A percentile compares a stretch with the other conserved stretches of the same genome.
phyloP scores from a whole-genome alignment of 495 filamentous ascomycete genomes.

The Chlorociboria aeruginascens region DNA sequence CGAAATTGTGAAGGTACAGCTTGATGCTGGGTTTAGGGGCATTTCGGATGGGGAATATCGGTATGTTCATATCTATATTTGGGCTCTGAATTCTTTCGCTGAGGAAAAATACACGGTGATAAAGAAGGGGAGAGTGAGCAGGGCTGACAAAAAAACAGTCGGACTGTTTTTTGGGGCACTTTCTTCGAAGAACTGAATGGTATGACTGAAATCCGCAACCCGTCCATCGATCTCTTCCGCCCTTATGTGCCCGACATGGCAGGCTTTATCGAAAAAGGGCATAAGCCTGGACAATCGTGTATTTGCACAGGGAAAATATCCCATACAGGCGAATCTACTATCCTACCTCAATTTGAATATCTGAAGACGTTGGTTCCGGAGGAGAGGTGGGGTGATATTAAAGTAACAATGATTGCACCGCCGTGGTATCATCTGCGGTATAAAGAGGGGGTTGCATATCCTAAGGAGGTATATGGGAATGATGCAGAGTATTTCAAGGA shows the following conservation, averaged over 20 bases:
- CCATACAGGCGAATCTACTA: conserved; percentile 48
- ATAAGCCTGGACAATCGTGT: conserved; percentile 57
- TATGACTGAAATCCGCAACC: conserved; percentile 49
- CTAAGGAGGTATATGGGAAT: conserved; percentile 48
- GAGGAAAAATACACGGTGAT: neutral
- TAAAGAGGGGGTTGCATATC: conserved; percentile 56
- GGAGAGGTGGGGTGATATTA: conserved; percentile 52
- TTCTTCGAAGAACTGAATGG: conserved; percentile 68
- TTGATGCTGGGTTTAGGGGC: conserved; percentile 51
- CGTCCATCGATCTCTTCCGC: conserved; percentile 52
- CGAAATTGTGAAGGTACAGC: conserved; percentile 52
- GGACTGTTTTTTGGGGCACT: conserved; percentile 12
- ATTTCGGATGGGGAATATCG: conserved; percentile 71
- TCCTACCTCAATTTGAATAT: conserved; percentile 53
- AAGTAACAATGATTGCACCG: conserved; percentile 63
- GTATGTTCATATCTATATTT: conserved; percentile 23
- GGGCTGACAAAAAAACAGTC: conserved; percentile 2
- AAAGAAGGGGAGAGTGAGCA: neutral
- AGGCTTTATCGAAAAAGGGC: conserved; percentile 53
- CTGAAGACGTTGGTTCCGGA: conserved; percentile 48
- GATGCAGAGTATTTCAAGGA: conserved; percentile 65
- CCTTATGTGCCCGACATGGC: conserved; percentile 71
- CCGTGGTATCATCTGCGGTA: conserved; percentile 71
- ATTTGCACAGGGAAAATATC: conserved; percentile 57
- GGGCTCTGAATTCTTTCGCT: neutral